These are phyloP conservation scores for Tetracentron sinense DNA, from an alignment of 164 flowering plant species.

Conservation along the genomic window DNA sequence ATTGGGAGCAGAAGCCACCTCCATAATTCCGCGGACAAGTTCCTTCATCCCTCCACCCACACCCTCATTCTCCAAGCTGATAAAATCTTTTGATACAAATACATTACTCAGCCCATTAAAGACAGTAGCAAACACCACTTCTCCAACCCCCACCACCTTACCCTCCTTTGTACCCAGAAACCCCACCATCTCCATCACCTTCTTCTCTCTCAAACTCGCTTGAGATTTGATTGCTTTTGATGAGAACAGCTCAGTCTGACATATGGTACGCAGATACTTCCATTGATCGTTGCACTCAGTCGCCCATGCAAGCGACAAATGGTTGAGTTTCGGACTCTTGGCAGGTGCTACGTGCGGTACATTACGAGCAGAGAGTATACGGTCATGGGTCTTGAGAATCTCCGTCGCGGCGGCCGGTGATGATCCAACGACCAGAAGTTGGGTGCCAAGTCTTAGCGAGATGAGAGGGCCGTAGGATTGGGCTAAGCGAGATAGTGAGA, in stretches of 20 bases:
- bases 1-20: constrained; percentile 6
- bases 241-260: constrained; percentile 24
- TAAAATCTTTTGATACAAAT: constrained; percentile 5
- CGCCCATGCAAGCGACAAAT: constrained; percentile 6
- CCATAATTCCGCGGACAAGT: constrained; percentile 2
- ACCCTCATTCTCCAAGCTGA: too few relatives aligned
- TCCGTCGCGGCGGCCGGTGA: too few relatives aligned
- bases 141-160: neutral
- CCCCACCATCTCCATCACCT: too few relatives aligned
- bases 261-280: constrained; percentile 23
- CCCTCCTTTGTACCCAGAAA: constrained; percentile 7
- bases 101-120: constrained; percentile 2
- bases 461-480: constrained; percentile 24
- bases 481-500: constrained; percentile 14
- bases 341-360: constrained; percentile 4
- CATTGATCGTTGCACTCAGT: constrained; percentile 20
- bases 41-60: constrained; percentile 5
- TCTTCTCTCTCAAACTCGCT: too few relatives aligned
- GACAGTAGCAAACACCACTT: constrained; percentile 9
- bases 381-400: too few relatives aligned
- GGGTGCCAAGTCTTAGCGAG: constrained; percentile 21
- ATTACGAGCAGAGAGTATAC: constrained; percentile 8
- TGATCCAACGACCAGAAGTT: too few relatives aligned
- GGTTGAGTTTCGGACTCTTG: constrained; percentile 3
- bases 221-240: too few relatives aligned